A percentile compares a stretch with the other conserved stretches of the same genome.
Conservation (phyloP, 805 yeast genomes). For the Pichia pseudocactophila region DNA sequence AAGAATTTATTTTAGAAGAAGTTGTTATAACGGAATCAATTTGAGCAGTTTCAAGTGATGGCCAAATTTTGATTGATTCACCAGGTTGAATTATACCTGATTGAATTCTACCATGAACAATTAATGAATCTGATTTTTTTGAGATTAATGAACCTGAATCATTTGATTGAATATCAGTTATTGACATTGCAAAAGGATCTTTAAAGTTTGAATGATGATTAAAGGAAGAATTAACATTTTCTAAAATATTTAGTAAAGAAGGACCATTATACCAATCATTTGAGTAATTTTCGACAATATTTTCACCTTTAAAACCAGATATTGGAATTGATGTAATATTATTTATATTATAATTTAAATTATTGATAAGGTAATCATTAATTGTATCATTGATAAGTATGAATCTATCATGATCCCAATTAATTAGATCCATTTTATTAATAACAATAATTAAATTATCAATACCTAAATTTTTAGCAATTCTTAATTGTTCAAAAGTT, state of each 20-base stretch:
- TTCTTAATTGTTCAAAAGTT: slow-evolving; percentile 67
- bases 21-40: slow-evolving; percentile 31
- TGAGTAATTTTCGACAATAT: slow-evolving; percentile 41
- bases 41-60: slow-evolving; percentile 37
- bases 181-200: slow-evolving; percentile 42
- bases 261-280: slow-evolving; percentile 34
- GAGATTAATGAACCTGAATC: slow-evolving; percentile 3
- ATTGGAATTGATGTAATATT: slow-evolving; percentile 52
- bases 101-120: slow-evolving; percentile 55
- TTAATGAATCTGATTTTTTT: slow-evolving; percentile 37
- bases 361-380: slow-evolving; percentile 40
- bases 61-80: slow-evolving; percentile 50
- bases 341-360: slow-evolving; percentile 38
- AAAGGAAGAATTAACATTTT: slow-evolving; percentile 22
- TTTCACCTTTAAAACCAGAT: slow-evolving; percentile 60
- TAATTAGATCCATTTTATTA: slow-evolving; percentile 60
- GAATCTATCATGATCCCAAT: slow-evolving; percentile 48
- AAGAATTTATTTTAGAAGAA: slow-evolving; percentile 17
- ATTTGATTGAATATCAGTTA: slow-evolving; percentile 42
- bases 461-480: slow-evolving; percentile 63
- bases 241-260: slow-evolving; percentile 36
- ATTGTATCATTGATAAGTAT: slow-evolving; percentile 42
- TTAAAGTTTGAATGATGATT: slow-evolving; percentile 7
- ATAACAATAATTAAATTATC: slow-evolving; percentile 50
- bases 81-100: slow-evolving; percentile 67